Base-by-base conservation (phyloP, 2,329 filamentous ascomycete genomes). In the Akanthomyces dipterigenus region DNA sequence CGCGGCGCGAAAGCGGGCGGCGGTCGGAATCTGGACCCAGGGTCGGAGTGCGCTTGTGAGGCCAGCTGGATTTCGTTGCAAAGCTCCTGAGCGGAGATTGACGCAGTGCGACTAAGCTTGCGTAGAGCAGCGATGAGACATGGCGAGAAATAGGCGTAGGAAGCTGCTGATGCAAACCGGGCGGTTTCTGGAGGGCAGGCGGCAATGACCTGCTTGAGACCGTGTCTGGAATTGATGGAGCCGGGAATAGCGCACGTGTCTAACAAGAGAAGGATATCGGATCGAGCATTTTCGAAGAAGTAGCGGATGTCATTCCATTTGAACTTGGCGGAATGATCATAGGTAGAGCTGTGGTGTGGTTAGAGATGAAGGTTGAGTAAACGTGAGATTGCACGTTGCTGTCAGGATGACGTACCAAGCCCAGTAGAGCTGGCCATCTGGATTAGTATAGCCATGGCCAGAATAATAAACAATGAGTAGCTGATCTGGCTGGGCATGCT, bases 401-500 rank as follows among this genome's bases (percentile, higher is more conserved):
- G 24, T 36, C 46, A 22, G n/a, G 24, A 50, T 50, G 22, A 48
- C 48, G 79, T 78, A 88, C 85, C 83, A 83, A 62, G 85, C 83
- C 85, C 85, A 88, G 70, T 86, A 87, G 28, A 87, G 75, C 70
- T 87, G 83, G 67, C 81, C 81, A 69, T 88, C 83, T 12, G 77
- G 66, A n/a, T 80, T 80, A 43, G 82, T 74, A 66, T 80, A 86
- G 65, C 84, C 83, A 68, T 86, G 77, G 34, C 85, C 85, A 64
- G 82, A 82, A 69, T 88, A 88, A 70, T 87, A 87, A 64, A 88
- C 79, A 63, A 88, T 84, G 64, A 87, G 72, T 24, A 88, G 77
- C 67, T 87, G 83, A 65, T 86, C 82, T 36, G 81, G 77, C 42
- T 77, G 74, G 31, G 82, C 80, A 55, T 81, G 77, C 65, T 87